Evolutionary conservation across 164 flowering plant genomes (phyloP).

Genomic region (Aristolochia californica): DNA sequence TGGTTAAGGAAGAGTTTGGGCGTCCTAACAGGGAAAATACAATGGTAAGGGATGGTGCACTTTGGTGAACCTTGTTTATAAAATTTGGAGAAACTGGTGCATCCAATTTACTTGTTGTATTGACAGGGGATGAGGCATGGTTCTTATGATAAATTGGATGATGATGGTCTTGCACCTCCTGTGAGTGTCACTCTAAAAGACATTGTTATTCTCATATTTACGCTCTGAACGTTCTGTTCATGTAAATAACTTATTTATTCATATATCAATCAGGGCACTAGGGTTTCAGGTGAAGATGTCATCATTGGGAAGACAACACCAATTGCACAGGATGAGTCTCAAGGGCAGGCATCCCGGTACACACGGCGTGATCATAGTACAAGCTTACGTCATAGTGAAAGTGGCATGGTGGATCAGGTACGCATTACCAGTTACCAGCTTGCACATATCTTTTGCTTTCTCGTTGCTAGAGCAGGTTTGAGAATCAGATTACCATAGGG

Average conservation of each 20-base stretch:
- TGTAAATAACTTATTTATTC: neutral
- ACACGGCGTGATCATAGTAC: conserved; percentile 91
- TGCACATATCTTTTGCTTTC: neutral
- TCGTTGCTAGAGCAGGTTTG: neutral
- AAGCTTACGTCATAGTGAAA: conserved; percentile 94
- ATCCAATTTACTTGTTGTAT: neutral
- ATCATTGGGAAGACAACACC: conserved; percentile 97
- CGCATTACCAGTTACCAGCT: neutral
- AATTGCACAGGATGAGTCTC: conserved; percentile 78
- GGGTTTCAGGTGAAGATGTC: conserved; percentile 94
- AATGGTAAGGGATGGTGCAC: conserved; percentile 41
- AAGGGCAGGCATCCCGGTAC: conserved; percentile 73
- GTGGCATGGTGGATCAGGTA: conserved; percentile 45
- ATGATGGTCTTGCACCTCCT: conserved; percentile 98
- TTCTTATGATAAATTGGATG: conserved; percentile 95
- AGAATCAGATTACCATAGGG: too few species aligned
- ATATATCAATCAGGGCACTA: conserved; percentile 49
- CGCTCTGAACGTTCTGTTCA: neutral
- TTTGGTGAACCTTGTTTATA: neutral
- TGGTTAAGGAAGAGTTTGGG: conserved; percentile 97
- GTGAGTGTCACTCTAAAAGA: conserved; percentile 29
- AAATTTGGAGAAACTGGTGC: neutral
- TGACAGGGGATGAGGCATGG: conserved; percentile 97
- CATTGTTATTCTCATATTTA: too few species aligned
- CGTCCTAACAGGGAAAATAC: conserved; percentile 87